These are phyloP conservation scores for Xylariaceae sp. DNA, from an alignment of 2,329 filamentous ascomycete genomes.

Conservation along the genomic window DNA sequence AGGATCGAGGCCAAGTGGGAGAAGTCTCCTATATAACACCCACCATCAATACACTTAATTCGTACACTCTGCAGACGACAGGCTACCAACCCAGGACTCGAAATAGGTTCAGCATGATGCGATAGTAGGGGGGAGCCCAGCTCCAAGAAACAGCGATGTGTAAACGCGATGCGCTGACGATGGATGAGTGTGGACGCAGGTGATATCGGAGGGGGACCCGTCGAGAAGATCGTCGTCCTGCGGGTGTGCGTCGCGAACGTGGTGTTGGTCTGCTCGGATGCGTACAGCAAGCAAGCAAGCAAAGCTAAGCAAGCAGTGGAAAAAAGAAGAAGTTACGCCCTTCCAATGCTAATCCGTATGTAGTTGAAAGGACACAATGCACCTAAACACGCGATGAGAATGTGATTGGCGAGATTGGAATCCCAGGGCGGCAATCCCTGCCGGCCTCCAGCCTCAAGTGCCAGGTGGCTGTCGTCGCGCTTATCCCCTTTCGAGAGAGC, in stretches of 20 bases:
- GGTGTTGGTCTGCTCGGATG: neutral
- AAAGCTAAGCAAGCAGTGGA: slow-evolving; percentile 8
- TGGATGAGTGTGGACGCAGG: neutral
- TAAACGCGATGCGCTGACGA: slow-evolving; percentile 7
- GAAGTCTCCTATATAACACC: slow-evolving; percentile 66
- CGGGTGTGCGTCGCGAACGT: neutral
- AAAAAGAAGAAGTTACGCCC: neutral
- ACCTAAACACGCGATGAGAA: slow-evolving; percentile 34
- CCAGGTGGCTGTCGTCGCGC: neutral
- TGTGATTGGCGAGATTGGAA: slow-evolving; percentile 31
- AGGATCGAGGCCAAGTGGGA: slow-evolving; percentile 93
- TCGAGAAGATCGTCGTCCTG: slow-evolving; percentile 2
- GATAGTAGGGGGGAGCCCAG: slow-evolving; percentile 14
- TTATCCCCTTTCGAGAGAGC: neutral
- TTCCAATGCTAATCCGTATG: neutral
- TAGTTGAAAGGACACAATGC: slow-evolving; percentile 38
- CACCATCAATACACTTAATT: slow-evolving; percentile 20
- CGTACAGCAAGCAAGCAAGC: slow-evolving; percentile 22
- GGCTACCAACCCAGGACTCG: slow-evolving; percentile 48
- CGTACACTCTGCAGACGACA: neutral
- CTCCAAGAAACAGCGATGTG: slow-evolving; percentile 19
- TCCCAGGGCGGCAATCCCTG: slow-evolving; percentile 17
- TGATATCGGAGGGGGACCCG: slow-evolving; percentile 1
- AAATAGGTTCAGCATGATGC: slow-evolving; percentile 53
- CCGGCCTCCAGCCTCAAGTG: neutral